Base-by-base conservation (phyloP, 495 filamentous ascomycete genomes). In the Penicillium coprophilum region DNA sequence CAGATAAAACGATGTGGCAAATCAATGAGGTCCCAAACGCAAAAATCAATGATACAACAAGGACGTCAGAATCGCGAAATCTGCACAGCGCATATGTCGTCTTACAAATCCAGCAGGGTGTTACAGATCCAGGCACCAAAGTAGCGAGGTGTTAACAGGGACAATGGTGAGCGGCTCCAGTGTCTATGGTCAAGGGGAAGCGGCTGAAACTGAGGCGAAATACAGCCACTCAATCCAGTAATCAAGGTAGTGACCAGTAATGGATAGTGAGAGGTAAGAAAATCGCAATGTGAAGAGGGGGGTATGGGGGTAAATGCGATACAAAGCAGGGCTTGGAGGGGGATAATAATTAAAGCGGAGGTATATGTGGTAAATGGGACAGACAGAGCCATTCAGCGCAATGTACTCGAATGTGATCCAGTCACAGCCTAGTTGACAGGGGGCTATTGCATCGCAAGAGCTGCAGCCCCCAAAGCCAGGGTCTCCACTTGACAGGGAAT, bases 361-460 rank as follows among this genome's bases (percentile, higher is more conserved):
- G 39, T 51, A 24, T 41, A 40, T 24, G 39, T 46, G 32, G 24
- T 21, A 40, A 41, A 49, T 12, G 21, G 28, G 9, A 24, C 19
- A 36, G 3, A 32, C 23, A 55, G 19, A 39, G 31, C 51, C 52
- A 56, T 59, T 44, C 50, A 55, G 36, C 47, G 28, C 55, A 50
- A 50, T 64, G 58, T 61, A 61, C 60, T 62, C 54, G 56, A 21
- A 23, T 24, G 38, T 40, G 23, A 43, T 31, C 50, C 50, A 54
- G 57, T 56, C 53, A 53, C 56, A 41, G 53, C 38, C 47, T 46
- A 31, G 23, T 38, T 53, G 28, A 28, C 34, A n/a, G 30, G 17
- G 17, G 38, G 31, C 50, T 52, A 41, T 36, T 38, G 50, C 39
- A 41, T 52, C 23, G 15, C 38, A 46, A 32, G 20, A 45, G 45